phyloP scores from a whole-genome alignment of 441 rosid species.

The Rhodomyrtus psidioides region DNA sequence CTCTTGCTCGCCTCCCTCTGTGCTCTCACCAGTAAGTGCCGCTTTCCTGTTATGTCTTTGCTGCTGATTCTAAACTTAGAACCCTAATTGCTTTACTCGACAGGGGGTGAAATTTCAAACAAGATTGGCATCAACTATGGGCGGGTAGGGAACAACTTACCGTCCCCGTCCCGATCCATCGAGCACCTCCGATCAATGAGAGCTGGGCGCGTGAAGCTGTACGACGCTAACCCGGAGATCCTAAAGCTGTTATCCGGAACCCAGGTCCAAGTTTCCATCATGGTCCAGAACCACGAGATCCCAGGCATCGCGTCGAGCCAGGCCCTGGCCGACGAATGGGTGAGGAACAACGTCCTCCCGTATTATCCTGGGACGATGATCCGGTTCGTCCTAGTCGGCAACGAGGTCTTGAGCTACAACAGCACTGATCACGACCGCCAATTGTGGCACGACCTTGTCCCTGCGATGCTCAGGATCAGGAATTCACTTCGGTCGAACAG shows the following conservation, averaged over 20 bases:
- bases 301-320: constrained; percentile 35
- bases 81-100: background rate
- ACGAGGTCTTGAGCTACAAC: constrained; percentile 47
- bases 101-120: background rate
- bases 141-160: constrained; percentile 58
- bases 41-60: background rate
- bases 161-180: constrained; percentile 47
- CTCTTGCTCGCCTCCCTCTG: background rate
- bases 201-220: constrained; percentile 52
- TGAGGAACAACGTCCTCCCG: constrained; percentile 40
- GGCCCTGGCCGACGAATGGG: constrained; percentile 48
- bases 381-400: constrained; percentile 56
- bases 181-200: constrained; percentile 42
- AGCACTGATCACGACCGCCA: constrained; percentile 18
- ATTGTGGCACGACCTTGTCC: constrained; percentile 42
- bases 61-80: background rate
- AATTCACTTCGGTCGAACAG: constrained; percentile 25
- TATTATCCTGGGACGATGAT: constrained; percentile 58
- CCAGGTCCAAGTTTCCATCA: constrained; percentile 47
- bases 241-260: constrained; percentile 48
- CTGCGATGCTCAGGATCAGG: constrained; percentile 58
- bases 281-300: constrained; percentile 59
- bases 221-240: constrained; percentile 54
- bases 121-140: constrained; percentile 80
- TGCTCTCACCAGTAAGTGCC: background rate